Percentiles rank a stretch among this genome's conserved stretches.
phyloP scores from a whole-genome alignment of 2,329 filamentous ascomycete genomes.

The Davidsoniella virescens region DNA sequence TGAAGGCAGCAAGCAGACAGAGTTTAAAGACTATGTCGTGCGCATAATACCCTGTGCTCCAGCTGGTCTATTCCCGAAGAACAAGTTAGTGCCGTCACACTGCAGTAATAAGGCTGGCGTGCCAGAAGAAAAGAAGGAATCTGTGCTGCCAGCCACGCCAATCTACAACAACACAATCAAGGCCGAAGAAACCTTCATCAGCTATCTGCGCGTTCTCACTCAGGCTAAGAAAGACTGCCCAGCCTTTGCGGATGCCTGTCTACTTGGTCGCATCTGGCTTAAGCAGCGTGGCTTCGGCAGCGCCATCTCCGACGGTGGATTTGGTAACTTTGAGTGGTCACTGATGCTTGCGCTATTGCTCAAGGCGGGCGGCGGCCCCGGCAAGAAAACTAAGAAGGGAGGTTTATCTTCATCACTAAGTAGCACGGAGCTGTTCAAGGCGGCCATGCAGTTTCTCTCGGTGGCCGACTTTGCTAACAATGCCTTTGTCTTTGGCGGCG shows the following conservation, averaged over 20 bases:
- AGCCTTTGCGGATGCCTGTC: slow-evolving; percentile 66
- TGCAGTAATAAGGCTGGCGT: slow-evolving; percentile 48
- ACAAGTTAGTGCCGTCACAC: slow-evolving; percentile 49
- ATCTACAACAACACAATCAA: slow-evolving; percentile 82
- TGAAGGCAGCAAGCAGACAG: slow-evolving; percentile 16
- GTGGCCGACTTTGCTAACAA: slow-evolving; percentile 54
- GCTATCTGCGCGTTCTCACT: slow-evolving; percentile 63
- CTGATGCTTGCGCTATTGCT: slow-evolving; percentile 65
- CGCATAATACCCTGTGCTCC: slow-evolving; percentile 63
- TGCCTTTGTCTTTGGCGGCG: slow-evolving; percentile 36
- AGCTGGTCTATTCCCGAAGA: slow-evolving; percentile 48
- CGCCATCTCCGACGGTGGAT: slow-evolving; percentile 58
- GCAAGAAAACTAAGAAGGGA: slow-evolving; percentile 33
- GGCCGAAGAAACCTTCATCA: slow-evolving; percentile 55
- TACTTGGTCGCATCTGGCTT: slow-evolving; percentile 78
- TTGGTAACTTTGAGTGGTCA: slow-evolving; percentile 87
- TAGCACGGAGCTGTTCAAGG: slow-evolving; percentile 89
- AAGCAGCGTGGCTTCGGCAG: slow-evolving; percentile 69
- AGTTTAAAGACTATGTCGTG: slow-evolving; percentile 37
- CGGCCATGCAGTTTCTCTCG: slow-evolving; percentile 72
- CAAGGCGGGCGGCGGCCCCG: slow-evolving; percentile 38
- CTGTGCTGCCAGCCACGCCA: slow-evolving; percentile 39
- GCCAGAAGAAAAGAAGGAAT: slow-evolving; percentile 27
- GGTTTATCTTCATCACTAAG: slow-evolving; percentile 70
- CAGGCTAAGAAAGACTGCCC: slow-evolving; percentile 51